Percentiles rank a stretch among this genome's conserved stretches.
These are phyloP conservation scores for Aspergillus proliferans DNA, from an alignment of 2,329 filamentous ascomycete species.

Conservation along the genomic window DNA sequence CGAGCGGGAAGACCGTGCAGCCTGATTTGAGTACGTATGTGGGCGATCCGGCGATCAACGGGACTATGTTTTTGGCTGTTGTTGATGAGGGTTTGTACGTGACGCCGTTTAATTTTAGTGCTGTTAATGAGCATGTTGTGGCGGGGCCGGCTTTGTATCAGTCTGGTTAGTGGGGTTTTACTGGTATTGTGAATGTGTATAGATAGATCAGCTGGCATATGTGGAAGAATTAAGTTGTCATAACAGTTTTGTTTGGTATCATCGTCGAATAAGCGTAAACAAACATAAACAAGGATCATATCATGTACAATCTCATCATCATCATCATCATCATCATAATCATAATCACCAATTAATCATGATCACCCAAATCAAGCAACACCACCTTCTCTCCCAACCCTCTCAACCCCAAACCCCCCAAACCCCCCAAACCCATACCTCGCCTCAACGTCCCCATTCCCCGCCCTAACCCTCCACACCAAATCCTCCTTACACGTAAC, in stretches of 20 bases:
- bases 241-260: too few species aligned
- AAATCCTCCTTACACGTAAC: conserved; percentile 63
- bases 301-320: too few species aligned
- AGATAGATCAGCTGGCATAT: too few species aligned
- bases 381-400: conserved; percentile 39
- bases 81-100: conserved; percentile 63
- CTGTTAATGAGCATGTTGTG: conserved; percentile 70
- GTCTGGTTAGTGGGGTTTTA: conserved; percentile 53
- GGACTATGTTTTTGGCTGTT: conserved; percentile 71
- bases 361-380: too few species aligned
- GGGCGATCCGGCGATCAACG: conserved; percentile 65
- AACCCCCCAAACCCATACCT: conserved; percentile 55
- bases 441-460: conserved; percentile 32
- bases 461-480: conserved; percentile 57
- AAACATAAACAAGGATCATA: too few species aligned
- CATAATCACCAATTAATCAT: too few species aligned
- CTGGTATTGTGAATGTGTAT: too few species aligned
- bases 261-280: too few species aligned
- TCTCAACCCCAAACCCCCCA: conserved; percentile 56
- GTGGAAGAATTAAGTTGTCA: too few species aligned
- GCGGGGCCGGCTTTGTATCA: conserved; percentile 68
- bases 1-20: conserved; percentile 63
- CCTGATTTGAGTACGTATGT: conserved; percentile 62
- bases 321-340: too few species aligned
- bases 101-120: conserved; percentile 69